Base-by-base conservation (phyloP, 2,329 filamentous ascomycete genomes). In the Scedosporium apiospermum region DNA sequence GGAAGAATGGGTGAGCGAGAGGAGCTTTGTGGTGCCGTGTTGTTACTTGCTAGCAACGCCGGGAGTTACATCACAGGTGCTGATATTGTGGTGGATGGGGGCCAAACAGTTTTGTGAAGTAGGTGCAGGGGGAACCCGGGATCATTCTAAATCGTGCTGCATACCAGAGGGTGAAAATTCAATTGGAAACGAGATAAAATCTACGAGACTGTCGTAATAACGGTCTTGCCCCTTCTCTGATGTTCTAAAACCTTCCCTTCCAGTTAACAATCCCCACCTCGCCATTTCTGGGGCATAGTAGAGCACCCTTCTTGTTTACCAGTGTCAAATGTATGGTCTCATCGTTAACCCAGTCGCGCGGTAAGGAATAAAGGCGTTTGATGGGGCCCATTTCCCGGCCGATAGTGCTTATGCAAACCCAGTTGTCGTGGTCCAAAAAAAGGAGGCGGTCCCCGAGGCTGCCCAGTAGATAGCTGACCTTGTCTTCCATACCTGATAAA, bases 1-100 rank as follows among this genome's bases (percentile, higher is more conserved):
- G 93, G 93, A 63, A 95, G 93, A 78, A 96, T 98, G 91, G 93
- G 93, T 27, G 83, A 87, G 60, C 93, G 93, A 1, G 87, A 92
- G 72, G 93, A 98, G 70, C 82, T 98, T 63, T 96, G 96, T 89
- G 93, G 93, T 1, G 90, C 93, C 4, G 92, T 96, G 30, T 88
- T 90, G n/a, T 96, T 93, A 79, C 78, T 96, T 63, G 83, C 91
- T 49, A 93, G 88, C 64, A 90, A 95, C 69, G 91, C 91, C 3
- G 86, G 85, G 61, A 80, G 79, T 60, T 93, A 93, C 73, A 85
- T 92, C 64, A 78, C 67, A 44, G 87, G 90, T 3, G 88, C 89
- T 1, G 90, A 95, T 68, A 79, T 95, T 67, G 82, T 90, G 27
- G 90, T 96, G 46, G 91, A 96, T 68, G 91, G 91, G 64, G 91